A percentile compares a stretch with the other conserved stretches of the same genome.
Evolutionary conservation across 106 monocot genomes (phyloP).

Genomic region (Apostasia shenzhenica): DNA sequence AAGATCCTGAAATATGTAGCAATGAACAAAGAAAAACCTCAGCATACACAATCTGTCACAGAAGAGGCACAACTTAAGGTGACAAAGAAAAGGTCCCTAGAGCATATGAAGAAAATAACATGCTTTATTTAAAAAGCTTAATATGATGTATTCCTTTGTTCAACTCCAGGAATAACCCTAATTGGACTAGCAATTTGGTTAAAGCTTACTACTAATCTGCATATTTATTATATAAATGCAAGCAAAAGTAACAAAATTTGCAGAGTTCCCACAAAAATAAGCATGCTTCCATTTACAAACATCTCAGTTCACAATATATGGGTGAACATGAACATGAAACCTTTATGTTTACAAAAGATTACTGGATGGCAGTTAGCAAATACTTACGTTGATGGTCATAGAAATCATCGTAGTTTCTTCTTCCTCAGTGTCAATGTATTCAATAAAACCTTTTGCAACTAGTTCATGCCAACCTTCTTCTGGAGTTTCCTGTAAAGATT

Average conservation of each 20-base stretch:
- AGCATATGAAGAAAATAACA: not conserved
- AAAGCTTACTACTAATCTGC: too few species aligned
- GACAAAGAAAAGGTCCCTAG: not conserved
- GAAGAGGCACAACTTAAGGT: not conserved
- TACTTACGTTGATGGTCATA: conserved; percentile 95
- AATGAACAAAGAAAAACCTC: not conserved
- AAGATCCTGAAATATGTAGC: conserved; percentile 69
- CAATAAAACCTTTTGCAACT: conserved; percentile 89
- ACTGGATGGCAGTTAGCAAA: not conserved
- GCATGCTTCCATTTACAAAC: too few species aligned
- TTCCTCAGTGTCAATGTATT: conserved; percentile 98
- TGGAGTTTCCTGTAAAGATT: conserved; percentile 51
- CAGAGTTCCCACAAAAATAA: too few species aligned
- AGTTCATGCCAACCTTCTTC: conserved; percentile 98
- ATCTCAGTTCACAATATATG: too few species aligned
- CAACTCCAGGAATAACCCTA: too few species aligned
- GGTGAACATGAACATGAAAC: too few species aligned
- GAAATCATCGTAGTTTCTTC: conserved; percentile 99
- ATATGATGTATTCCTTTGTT: too few species aligned
- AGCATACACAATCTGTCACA: not conserved
- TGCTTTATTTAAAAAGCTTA: not conserved
- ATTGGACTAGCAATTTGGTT: too few species aligned
- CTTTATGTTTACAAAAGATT: too few species aligned
- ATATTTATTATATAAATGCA: too few species aligned
- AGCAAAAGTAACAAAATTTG: too few species aligned